phyloP scores from a whole-genome alignment of 192 early-diverging fungal genomes.

The Coemansia sp. region DNA sequence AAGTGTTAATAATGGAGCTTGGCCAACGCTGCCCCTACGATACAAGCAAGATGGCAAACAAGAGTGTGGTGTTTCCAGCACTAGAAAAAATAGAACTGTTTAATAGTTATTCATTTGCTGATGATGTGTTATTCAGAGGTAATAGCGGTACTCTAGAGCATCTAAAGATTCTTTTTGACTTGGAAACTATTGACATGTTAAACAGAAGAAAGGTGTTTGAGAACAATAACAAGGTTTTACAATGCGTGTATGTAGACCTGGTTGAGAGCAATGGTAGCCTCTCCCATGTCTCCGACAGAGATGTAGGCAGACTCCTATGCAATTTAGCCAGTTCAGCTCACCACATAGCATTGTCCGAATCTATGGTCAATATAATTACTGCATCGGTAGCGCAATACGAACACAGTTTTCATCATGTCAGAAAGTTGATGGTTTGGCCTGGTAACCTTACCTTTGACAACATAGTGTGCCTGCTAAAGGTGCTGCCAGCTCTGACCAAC shows the following conservation, averaged over 20 bases:
- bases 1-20: no score
- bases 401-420: no score
- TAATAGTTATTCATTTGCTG: no score
- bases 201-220: not conserved
- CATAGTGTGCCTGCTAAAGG: not conserved
- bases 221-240: not conserved
- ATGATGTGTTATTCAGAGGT: constrained; percentile 9
- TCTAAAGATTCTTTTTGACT: not conserved
- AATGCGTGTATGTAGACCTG: not conserved
- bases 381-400: no score
- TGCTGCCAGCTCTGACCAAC: not conserved
- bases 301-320: not conserved
- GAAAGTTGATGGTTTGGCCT: no score
- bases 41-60: no score
- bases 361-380: no score
- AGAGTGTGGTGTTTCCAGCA: no score
- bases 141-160: not conserved
- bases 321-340: no score
- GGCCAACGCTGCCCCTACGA: no score
- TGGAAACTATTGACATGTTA: not conserved
- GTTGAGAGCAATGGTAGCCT: not conserved
- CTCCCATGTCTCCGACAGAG: not conserved
- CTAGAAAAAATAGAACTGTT: no score
- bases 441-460: not conserved
- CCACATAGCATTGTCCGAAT: no score